Evolutionary conservation across 2,329 filamentous ascomycete genomes (phyloP).

Genomic region (Calonectria ilicicola): DNA sequence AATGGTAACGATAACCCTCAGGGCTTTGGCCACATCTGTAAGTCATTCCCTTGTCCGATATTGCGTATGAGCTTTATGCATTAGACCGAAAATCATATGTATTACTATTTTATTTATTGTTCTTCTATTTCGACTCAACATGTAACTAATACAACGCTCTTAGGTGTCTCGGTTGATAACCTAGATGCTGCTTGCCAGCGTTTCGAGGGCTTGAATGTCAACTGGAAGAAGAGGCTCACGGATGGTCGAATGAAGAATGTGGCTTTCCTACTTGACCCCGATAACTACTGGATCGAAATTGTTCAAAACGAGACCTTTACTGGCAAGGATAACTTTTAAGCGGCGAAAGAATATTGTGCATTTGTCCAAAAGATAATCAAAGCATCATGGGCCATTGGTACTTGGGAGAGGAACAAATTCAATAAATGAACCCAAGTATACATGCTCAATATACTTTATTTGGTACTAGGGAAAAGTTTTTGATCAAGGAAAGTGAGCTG

Average conservation of each 20-base stretch:
- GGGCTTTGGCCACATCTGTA: constrained; percentile 94
- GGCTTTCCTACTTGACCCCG: constrained; percentile 90
- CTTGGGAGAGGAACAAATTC: too few species aligned
- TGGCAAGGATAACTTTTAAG: constrained; percentile 64
- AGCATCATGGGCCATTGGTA: neutral
- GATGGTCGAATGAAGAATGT: constrained; percentile 95
- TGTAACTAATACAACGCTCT: constrained; percentile 32
- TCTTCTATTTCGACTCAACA: neutral
- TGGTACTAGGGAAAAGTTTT: neutral
- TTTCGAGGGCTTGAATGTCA: constrained; percentile 84
- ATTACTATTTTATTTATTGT: too few species aligned
- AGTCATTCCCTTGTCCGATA: constrained; percentile 46
- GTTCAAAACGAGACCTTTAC: constrained; percentile 82
- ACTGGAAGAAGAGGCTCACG: constrained; percentile 95
- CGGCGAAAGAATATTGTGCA: neutral
- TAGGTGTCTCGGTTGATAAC: constrained; percentile 85
- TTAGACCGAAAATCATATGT: neutral
- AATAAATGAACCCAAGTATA: neutral
- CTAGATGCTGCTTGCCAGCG: constrained; percentile 88
- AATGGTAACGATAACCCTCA: constrained; percentile 92
- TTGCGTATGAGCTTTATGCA: neutral
- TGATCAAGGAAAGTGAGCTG: neutral
- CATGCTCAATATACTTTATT: neutral
- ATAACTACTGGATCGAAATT: constrained; percentile 85
- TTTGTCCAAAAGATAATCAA: neutral